Conservation (phyloP, 345 rosid species). For the Turritis glabra region DNA sequence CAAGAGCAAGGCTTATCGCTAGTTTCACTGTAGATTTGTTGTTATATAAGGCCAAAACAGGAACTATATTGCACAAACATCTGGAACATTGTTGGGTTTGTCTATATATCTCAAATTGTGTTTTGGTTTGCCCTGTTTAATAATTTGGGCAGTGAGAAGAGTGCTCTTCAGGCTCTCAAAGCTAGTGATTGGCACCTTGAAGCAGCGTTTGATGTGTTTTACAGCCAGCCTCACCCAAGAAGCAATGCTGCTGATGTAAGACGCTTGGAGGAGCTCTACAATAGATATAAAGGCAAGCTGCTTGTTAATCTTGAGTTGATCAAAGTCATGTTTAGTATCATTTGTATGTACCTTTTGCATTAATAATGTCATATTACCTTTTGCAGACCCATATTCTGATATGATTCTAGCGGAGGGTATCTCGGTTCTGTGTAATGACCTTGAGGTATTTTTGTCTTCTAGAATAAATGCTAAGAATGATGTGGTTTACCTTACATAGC, state of each 20-base stretch:
- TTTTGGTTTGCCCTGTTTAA: not conserved
- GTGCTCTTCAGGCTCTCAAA: slow-evolving; percentile 82
- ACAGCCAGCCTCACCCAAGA: slow-evolving; percentile 79
- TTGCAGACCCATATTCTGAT: slow-evolving; percentile 64
- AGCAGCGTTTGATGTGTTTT: slow-evolving; percentile 92
- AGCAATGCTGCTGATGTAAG: slow-evolving; percentile 70
- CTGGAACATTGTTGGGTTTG: not conserved
- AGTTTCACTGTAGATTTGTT: slow-evolving; percentile 10
- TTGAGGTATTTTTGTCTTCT: slow-evolving; percentile 54
- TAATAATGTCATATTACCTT: not conserved
- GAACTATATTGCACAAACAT: not conserved
- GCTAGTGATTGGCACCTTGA: slow-evolving; percentile 95
- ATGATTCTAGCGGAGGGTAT: slow-evolving; percentile 77
- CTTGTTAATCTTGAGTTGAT: slow-evolving; percentile 5
- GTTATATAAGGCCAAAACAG: not conserved
- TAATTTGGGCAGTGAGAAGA: slow-evolving; percentile 69
- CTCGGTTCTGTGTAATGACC: slow-evolving; percentile 72
- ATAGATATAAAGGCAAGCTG: slow-evolving; percentile 81
- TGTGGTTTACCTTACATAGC: slow-evolving; percentile 11
- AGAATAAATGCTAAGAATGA: slow-evolving; percentile 2
- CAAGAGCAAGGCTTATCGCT: not conserved
- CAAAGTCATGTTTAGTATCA: not conserved
- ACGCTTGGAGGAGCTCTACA: slow-evolving; percentile 92
- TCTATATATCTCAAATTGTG: not conserved
- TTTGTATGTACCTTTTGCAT: slow-evolving; percentile 1